Base-by-base conservation (phyloP, 2,329 filamentous ascomycete species). In the Alternaria atra region DNA sequence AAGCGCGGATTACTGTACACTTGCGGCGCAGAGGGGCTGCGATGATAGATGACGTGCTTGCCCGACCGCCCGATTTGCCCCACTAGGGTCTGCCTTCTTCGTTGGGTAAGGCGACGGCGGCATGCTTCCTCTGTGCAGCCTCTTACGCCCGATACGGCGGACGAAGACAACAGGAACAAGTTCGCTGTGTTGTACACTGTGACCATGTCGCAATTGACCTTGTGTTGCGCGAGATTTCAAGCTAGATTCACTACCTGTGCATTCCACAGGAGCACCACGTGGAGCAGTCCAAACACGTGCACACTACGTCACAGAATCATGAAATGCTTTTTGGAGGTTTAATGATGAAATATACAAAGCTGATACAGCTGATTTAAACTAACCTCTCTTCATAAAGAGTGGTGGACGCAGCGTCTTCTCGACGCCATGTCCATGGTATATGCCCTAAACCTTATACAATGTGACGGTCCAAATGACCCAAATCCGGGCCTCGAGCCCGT, bases 21-120 rank as follows among this genome's bases (percentile, higher is more conserved):
- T 37, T 46, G 56, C 54, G 52, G 60, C 47, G 46, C 37, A 51
- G 57, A 64, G 63, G 67, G 65, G 65, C 64, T 67, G 61, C 51
- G n/a, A 39, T 52, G 50, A 52, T 56, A 25, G 34, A 68, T 70
- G 67, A 70, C 67, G 67, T 70, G 67, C 63, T 67, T 67, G 56
- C 55, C 66, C 65, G 62, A 68, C 60, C 60, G 46, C 55, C 63
- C 63, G 61, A 60, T 48, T 56, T 50, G 53, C 65, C 64, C 65
- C 62, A 43, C 64, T 58, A 65, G 46, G 53, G 53, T 58, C 56
- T 64, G 55, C 60, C 58, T 58, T 51, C 44, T 50, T 51, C 37
- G 23, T 63, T 52, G 47, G 61, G 50, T 52, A 62, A 57, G 25
- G 47, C 52, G 29, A 40, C 52, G 48, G 37, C 37, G 17, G 44